Evolutionary conservation across 2,329 filamentous ascomycete species (phyloP).

Genomic region (Arachnomyces sp.): DNA sequence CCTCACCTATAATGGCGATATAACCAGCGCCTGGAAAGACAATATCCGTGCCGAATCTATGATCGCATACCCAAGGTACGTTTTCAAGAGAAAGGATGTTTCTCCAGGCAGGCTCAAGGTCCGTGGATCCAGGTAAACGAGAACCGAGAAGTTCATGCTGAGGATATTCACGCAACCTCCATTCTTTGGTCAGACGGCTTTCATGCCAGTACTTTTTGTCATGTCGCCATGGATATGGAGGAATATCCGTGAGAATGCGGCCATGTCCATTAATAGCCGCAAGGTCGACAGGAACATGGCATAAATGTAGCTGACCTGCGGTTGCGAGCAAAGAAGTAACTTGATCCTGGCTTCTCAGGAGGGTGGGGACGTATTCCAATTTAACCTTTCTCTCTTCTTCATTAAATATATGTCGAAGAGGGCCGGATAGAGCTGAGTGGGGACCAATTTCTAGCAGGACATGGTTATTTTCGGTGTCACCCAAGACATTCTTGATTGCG

Average conservation of each 20-base stretch:
- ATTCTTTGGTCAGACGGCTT: conserved; percentile 13
- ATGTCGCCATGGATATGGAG: conserved; percentile 22
- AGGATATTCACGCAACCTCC: conserved; percentile 9
- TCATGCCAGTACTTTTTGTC: conserved; percentile 18
- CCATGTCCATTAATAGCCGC: conserved; percentile 4
- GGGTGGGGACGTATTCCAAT: no score
- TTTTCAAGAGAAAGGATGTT: conserved; percentile 30
- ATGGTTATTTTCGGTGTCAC: conserved; percentile 5
- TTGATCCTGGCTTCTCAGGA: no score
- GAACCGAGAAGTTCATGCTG: conserved; percentile 19
- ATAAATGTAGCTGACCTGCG: no score
- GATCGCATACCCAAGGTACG: conserved; percentile 37
- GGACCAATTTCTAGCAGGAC: conserved; percentile 27
- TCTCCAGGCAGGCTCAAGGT: conserved; percentile 33
- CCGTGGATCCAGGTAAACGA: conserved; percentile 21
- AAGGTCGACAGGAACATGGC: conserved; percentile 1
- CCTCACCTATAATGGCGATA: conserved; percentile 39
- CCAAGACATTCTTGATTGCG: conserved; percentile 10
- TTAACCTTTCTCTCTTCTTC: not conserved
- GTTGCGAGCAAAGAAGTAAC: no score
- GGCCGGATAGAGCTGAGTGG: conserved; percentile 28
- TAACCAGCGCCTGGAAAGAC: conserved; percentile 41
- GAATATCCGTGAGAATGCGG: conserved; percentile 16
- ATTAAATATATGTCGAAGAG: conserved; percentile 16
- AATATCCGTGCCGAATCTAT: conserved; percentile 32